phyloP scores from a whole-genome alignment of 768 basidiomycete genomes.

The Tricholomella constricta region DNA sequence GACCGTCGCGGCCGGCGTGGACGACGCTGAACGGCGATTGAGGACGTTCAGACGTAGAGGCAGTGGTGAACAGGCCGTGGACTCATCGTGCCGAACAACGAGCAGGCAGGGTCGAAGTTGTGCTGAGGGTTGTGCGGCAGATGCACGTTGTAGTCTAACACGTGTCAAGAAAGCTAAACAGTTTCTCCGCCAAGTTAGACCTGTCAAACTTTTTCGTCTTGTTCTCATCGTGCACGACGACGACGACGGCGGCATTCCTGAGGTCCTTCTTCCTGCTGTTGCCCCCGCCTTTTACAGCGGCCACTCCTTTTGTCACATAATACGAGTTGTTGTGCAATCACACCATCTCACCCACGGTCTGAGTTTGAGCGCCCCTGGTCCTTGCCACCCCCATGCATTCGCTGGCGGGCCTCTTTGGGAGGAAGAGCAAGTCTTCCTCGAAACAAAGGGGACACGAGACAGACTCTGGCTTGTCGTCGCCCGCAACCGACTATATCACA shows the following conservation, averaged over 20 bases:
- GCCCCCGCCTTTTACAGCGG: not conserved
- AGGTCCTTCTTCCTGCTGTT: not conserved
- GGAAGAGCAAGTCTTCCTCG: slow-evolving; percentile 36
- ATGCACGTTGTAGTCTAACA: slow-evolving; percentile 11
- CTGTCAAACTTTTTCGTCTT: slow-evolving; percentile 12
- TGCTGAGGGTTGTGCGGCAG: not conserved
- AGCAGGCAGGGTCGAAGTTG: not conserved
- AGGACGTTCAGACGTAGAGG: too few species aligned
- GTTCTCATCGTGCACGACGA: slow-evolving; percentile 6
- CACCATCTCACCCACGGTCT: not conserved
- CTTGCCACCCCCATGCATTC: slow-evolving; percentile 31
- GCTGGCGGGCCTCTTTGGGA: slow-evolving; percentile 39
- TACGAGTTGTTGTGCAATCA: not conserved
- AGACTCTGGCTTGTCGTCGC: slow-evolving; percentile 31
- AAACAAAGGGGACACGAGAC: slow-evolving; percentile 22
- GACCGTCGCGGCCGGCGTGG: not conserved
- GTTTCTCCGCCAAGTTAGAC: slow-evolving; percentile 1
- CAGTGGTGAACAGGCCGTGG: not conserved
- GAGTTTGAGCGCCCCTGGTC: not conserved
- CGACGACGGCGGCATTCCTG: slow-evolving; percentile 1
- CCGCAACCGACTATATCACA: slow-evolving; percentile 33
- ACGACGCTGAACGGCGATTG: too few species aligned
- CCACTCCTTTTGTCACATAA: too few species aligned
- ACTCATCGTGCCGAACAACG: not conserved
- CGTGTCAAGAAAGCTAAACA: slow-evolving; percentile 12